Conservation (phyloP, 2,329 filamentous ascomycete genomes). For the Scopulariopsis brevicaulis region DNA sequence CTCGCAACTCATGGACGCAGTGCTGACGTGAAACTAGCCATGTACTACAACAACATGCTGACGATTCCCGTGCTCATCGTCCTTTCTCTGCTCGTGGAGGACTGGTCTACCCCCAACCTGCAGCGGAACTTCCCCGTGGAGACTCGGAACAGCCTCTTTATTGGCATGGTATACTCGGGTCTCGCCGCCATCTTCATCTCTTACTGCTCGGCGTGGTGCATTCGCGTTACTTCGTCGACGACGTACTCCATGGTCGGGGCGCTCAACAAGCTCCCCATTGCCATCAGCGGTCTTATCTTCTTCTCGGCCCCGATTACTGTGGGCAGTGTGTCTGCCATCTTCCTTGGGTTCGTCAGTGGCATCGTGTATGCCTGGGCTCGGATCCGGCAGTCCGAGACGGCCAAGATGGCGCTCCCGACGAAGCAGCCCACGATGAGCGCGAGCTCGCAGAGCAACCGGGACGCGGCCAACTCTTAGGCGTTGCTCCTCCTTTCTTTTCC, state of each 20-base stretch:
- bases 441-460: conserved; percentile 81
- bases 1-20: neutral
- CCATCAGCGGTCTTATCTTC: conserved; percentile 84
- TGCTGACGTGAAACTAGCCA: conserved; percentile 46
- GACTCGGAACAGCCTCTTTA: conserved; percentile 65
- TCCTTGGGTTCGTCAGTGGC: conserved; percentile 82
- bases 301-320: conserved; percentile 91
- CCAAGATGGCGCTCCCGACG: conserved; percentile 57
- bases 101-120: conserved; percentile 85
- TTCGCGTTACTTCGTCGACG: conserved; percentile 91
- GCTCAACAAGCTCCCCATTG: conserved; percentile 95
- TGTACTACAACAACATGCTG: conserved; percentile 99
- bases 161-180: conserved; percentile 90
- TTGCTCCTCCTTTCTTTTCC: neutral
- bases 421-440: conserved; percentile 65
- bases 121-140: conserved; percentile 78
- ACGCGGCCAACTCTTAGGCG: conserved; percentile 53
- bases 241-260: conserved; percentile 99
- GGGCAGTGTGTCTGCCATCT: conserved; percentile 83
- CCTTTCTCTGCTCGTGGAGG: conserved; percentile 72
- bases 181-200: conserved; percentile 94
- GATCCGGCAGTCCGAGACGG: conserved; percentile 62
- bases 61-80: conserved; percentile 85
- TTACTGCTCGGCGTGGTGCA: conserved; percentile 99
- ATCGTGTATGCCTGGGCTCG: conserved; percentile 85